Evolutionary conservation across 768 basidiomycete genomes (phyloP).

Genomic region (Kwoniella newhampshirensis): DNA sequence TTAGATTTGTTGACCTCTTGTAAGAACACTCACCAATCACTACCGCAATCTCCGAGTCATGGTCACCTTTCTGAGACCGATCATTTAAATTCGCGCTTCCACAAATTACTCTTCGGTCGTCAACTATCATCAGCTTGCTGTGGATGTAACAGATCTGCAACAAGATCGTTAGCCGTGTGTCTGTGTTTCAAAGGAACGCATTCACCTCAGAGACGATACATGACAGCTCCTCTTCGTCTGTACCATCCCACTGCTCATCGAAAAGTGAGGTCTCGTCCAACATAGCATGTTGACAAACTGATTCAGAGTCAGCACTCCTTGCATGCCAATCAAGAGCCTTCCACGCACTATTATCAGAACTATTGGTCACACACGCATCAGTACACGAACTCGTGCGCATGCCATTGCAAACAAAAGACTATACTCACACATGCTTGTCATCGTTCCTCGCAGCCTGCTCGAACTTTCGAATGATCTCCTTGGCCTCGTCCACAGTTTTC

Average conservation of each 20-base stretch:
- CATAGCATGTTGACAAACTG: constrained; percentile 76
- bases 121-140: constrained; percentile 78
- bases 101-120: constrained; percentile 86
- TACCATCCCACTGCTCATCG: constrained; percentile 84
- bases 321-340: not conserved
- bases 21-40: constrained; percentile 59
- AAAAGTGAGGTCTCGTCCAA: constrained; percentile 62
- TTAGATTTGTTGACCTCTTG: not conserved
- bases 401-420: too few relatives aligned
- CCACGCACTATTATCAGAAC: constrained; percentile 46
- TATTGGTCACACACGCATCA: constrained; percentile 1
- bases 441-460: constrained; percentile 62
- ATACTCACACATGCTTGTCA: constrained; percentile 41
- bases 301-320: not conserved
- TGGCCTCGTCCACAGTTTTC: constrained; percentile 65
- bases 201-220: constrained; percentile 62
- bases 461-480: constrained; percentile 67
- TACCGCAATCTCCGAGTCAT: constrained; percentile 90
- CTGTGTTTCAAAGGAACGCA: constrained; percentile 21
- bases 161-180: constrained; percentile 58
- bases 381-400: not conserved
- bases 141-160: constrained; percentile 54
- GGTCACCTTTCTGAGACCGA: constrained; percentile 63
- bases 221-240: constrained; percentile 74
- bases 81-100: constrained; percentile 75